Evolutionary conservation across 345 rosid species (phyloP).

Genomic region (Eucalyptus globulus): DNA sequence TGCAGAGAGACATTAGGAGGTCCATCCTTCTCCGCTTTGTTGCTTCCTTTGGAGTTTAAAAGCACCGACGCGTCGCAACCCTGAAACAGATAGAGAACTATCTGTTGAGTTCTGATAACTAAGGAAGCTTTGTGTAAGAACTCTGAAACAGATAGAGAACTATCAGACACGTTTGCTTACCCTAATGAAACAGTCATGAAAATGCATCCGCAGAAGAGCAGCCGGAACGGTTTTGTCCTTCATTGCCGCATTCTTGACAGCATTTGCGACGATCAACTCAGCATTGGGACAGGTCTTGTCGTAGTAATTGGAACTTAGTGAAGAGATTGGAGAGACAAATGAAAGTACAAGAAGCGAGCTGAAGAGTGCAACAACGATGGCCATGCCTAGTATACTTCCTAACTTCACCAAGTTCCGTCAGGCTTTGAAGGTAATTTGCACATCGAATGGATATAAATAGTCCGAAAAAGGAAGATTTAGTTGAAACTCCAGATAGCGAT

Average conservation of each 20-base stretch:
- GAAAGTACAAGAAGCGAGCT: background rate
- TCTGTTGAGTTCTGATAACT: background rate
- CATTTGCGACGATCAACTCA: conserved; percentile 30
- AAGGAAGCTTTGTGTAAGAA: background rate
- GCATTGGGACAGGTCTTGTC: conserved; percentile 50
- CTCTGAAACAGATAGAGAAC: background rate
- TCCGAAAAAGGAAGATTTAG: background rate
- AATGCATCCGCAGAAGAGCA: conserved; percentile 85
- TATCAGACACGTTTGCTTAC: conserved; percentile 4
- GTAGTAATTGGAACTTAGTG: conserved; percentile 52
- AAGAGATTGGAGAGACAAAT: background rate
- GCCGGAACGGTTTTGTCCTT: conserved; percentile 76
- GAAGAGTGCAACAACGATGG: background rate
- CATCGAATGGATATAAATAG: background rate
- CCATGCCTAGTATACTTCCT: background rate
- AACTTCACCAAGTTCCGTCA: background rate
- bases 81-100: conserved; percentile 3
- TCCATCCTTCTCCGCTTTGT: conserved; percentile 82
- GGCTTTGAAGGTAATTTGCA: background rate
- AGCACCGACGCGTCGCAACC: conserved; percentile 94
- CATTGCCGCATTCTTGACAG: conserved; percentile 50
- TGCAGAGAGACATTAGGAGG: conserved; percentile 87
- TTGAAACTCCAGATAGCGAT: background rate
- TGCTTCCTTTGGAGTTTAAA: conserved; percentile 49
- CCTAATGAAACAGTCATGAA: conserved; percentile 77